Evolutionary conservation across 23 red algal species (phyloP), one percentile per base, ranked within the genome.

Genomic region (Pyropia yezoensis): DNA sequence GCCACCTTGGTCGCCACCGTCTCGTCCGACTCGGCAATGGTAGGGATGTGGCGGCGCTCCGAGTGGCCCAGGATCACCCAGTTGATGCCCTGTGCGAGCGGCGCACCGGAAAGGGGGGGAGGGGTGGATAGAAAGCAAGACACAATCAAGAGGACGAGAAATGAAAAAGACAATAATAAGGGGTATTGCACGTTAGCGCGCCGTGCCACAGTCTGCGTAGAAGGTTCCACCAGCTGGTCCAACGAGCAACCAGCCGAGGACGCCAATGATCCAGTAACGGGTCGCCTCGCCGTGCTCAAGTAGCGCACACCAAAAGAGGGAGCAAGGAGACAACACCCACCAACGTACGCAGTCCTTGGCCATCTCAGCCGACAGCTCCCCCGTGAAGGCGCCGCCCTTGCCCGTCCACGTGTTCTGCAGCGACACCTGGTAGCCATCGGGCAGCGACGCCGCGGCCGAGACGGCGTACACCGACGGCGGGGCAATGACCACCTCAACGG

Each of bases 281-380:
- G n/a, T n/a, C n/a, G n/a, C n/a, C n/a, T n/a, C n/a, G n/a, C n/a
- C n/a, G n/a, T n/a, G n/a, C n/a, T n/a, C n/a, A n/a, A n/a, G n/a
- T n/a, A 3, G 39, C 39, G 9, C 39, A 7, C 39, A 47, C 39
- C 9, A 47, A 3, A 3, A 3, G 9, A 47, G 39, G 9, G 12
- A 3, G 12, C 39, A 3, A 3, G 12, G 6, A 47, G 6, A 47
- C 6, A 47, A 54, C 3, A 13, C 39, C 39, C 39, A 47, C 39
- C 39, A 7, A 47, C 39, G 39, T 47, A 47, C 39, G 66, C 27
- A 24, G 50, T 95, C 90, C 63, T 39, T 78, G n/a, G 88, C 50
- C 90, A 95, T 95, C 27, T 95, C 90, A 34, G 83, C 90, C 50
- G 78, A 64, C 16, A 88, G 70, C 61, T 95, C 90, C 52, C 90